A percentile compares a stretch with the other conserved stretches of the same genome.
Evolutionary conservation across 768 basidiomycete species (phyloP).

Genomic region (Lactifluus echinatus): DNA sequence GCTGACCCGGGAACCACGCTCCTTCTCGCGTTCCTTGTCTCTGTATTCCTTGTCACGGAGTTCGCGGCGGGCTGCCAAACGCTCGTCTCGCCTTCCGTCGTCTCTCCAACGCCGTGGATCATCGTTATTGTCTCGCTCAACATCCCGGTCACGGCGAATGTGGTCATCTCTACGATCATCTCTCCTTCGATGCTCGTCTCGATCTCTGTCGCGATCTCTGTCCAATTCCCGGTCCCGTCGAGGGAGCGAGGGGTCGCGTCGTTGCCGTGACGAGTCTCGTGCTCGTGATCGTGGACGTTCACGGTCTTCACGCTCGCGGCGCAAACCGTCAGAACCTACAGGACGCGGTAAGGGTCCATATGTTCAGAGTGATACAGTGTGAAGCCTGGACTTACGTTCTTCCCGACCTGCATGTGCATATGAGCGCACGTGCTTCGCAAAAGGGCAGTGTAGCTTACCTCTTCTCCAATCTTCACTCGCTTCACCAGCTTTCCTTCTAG

Average conservation of each 20-base stretch:
- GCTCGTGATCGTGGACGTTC: slow-evolving; percentile 56
- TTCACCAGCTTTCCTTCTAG: slow-evolving; percentile 65
- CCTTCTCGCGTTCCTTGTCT: slow-evolving; percentile 38
- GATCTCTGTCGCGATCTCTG: slow-evolving; percentile 26
- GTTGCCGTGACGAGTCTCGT: slow-evolving; percentile 53
- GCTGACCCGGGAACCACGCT: slow-evolving; percentile 31
- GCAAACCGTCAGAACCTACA: slow-evolving; percentile 44
- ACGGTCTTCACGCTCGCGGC: slow-evolving; percentile 54
- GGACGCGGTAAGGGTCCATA: neutral
- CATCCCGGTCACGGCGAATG: slow-evolving; percentile 32
- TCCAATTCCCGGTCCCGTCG: slow-evolving; percentile 30
- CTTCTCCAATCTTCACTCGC: slow-evolving; percentile 78
- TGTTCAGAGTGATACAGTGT: neutral
- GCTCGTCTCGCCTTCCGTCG: slow-evolving; percentile 74
- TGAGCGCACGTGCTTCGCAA: slow-evolving; percentile 1
- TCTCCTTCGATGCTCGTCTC: slow-evolving; percentile 34
- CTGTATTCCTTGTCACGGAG: slow-evolving; percentile 34
- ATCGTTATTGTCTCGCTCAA: slow-evolving; percentile 49
- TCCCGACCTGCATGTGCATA: slow-evolving; percentile 36
- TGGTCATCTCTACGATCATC: slow-evolving; percentile 35
- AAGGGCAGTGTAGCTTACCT: slow-evolving; percentile 40
- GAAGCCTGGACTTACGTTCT: slow-evolving; percentile 42
- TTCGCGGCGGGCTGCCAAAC: slow-evolving; percentile 53
- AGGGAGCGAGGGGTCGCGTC: slow-evolving; percentile 49
- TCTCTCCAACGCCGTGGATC: slow-evolving; percentile 75